Evolutionary conservation across 495 filamentous ascomycete species (phyloP).

Genomic region (Mycothermus thermophilus): DNA sequence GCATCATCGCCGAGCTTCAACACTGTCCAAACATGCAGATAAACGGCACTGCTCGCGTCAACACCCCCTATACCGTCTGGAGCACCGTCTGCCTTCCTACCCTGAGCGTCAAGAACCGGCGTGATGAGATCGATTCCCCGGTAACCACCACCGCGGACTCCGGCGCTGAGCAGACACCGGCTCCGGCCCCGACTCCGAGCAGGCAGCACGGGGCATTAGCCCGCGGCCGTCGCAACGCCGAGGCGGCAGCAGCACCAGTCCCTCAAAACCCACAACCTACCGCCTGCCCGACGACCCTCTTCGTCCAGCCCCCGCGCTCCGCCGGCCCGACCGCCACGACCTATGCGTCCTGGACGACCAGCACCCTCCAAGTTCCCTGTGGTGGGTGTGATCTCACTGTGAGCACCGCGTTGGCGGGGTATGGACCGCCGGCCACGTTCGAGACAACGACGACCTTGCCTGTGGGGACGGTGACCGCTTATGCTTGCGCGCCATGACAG

Average conservation of each 20-base stretch:
- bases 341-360: constrained; percentile 15
- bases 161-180: too few relatives aligned
- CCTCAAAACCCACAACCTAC: too few relatives aligned
- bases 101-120: too few relatives aligned
- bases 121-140: too few relatives aligned
- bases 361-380: constrained; percentile 11
- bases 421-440: constrained; percentile 14
- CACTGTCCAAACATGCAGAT: background rate
- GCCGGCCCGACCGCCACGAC: constrained; percentile 15
- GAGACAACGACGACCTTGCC: constrained; percentile 16
- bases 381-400: constrained; percentile 14
- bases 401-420: constrained; percentile 14
- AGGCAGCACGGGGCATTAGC: too few relatives aligned
- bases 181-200: background rate
- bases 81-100: too few relatives aligned
- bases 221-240: too few relatives aligned
- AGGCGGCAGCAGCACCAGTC: too few relatives aligned
- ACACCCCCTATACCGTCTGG: too few relatives aligned
- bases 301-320: constrained; percentile 12
- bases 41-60: background rate
- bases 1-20: constrained; percentile 1
- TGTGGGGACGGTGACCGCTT: constrained; percentile 16
- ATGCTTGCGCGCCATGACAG: constrained; percentile 10
- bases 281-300: constrained; percentile 15
- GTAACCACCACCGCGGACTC: too few relatives aligned